Evolutionary conservation across 257 asterid genomes (phyloP), one percentile per base, ranked within the genome.

Genomic region (Dorcoceras hygrometricum): DNA sequence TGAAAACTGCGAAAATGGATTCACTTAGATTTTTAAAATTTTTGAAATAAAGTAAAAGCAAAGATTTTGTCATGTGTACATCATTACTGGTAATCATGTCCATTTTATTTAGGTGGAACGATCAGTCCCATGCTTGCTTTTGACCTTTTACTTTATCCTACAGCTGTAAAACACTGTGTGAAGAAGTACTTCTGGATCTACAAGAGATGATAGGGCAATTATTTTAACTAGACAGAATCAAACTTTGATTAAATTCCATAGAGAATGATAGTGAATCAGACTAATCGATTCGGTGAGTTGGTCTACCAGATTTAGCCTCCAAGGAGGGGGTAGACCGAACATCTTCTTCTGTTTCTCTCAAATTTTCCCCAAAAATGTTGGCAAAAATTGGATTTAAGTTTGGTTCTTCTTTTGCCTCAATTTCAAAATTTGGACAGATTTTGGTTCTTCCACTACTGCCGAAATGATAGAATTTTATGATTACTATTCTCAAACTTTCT

Each of bases 121-220:
- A 34, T 59, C 26, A 8, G 7, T 20, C 54, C 2, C 23, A 62
- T 62, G 54, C 67, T 62, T 65, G 56, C 20, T 71, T 43, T 64
- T 22, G 63, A 59, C 20, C 23, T 19, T 39, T 23, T 32, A 72
- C 67, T 57, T 43, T 24, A 50, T 66, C 43, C 22, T 51, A 16
- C 36, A 27, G n/a, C 26, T 50, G 26, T 29, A 28, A 24, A 46
- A 25, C 50, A 4, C 12, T 3, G 29, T 51, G 48, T 11, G 26
- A 53, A 59, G 57, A 59, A 32, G 69, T 66, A 55, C 55, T 16
- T 56, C 20, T 51, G 56, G 26, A 16, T 4, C 53, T 67, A 43
- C 51, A 4, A 20, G 26, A 29, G 19, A 16, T 18, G 54, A 4
- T 14, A 53, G 24, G 3, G 20, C 54, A 29, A 61, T 56, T 27